Evolutionary conservation across 2,329 filamentous ascomycete species (phyloP).

Genomic region (Fusarium sp.): DNA sequence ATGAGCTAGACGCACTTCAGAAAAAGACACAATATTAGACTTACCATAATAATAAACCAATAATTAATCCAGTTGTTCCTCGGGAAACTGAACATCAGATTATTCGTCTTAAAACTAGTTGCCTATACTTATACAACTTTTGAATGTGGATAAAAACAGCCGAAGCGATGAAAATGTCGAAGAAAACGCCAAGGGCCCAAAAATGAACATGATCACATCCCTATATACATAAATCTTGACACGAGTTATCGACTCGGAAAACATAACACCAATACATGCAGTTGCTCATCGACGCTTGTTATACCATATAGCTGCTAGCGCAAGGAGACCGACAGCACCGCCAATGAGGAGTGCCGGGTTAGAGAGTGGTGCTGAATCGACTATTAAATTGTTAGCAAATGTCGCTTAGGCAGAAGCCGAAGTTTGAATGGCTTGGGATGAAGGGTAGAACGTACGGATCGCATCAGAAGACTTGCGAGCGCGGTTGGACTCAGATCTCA

Average conservation of each 20-base stretch:
- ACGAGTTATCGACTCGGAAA: constrained; percentile 12
- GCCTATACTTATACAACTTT: constrained; percentile 31
- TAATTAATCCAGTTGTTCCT: neutral
- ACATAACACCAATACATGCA: neutral
- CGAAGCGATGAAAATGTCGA: neutral
- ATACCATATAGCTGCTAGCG: constrained; percentile 54
- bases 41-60: constrained; percentile 12
- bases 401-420: neutral
- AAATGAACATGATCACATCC: constrained; percentile 23
- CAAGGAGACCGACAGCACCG: constrained; percentile 51
- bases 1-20: neutral
- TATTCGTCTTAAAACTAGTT: constrained; percentile 12
- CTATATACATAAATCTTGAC: constrained; percentile 27
- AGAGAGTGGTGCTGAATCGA: constrained; percentile 46
- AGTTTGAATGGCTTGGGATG: constrained; percentile 4
- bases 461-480: constrained; percentile 47
- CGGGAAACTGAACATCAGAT: neutral
- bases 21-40: constrained; percentile 2
- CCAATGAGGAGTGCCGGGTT: constrained; percentile 48
- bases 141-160: neutral
- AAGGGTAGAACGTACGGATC: constrained; percentile 44
- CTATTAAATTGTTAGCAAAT: constrained; percentile 41
- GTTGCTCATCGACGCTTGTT: constrained; percentile 43
- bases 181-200: constrained; percentile 30
- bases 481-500: constrained; percentile 53